Percentiles rank a stretch among this genome's conserved stretches.
These are phyloP conservation scores for Erigeron canadensis DNA, from an alignment of 129 eudicot genomes.

Conservation along the genomic window DNA sequence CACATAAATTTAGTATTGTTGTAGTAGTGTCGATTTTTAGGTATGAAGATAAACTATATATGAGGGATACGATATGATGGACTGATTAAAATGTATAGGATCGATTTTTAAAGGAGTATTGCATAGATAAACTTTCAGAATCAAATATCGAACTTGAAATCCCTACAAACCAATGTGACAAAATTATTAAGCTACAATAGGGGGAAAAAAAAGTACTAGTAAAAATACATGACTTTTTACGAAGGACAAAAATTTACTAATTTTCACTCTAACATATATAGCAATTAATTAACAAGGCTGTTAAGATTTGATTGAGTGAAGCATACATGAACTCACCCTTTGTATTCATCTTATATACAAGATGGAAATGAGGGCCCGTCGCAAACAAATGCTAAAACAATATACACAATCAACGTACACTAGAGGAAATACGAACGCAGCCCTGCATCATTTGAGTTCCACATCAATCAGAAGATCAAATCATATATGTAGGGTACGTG, in stretches of 20 bases:
- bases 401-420: conserved; percentile 60
- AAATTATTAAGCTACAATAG: neutral
- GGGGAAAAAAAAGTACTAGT: neutral
- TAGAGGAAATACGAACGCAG: conserved; percentile 53
- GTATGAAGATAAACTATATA: too few relatives aligned
- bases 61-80: too few relatives aligned
- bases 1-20: too few relatives aligned
- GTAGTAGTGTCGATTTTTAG: too few relatives aligned
- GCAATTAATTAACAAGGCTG: too few relatives aligned
- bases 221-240: neutral
- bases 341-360: conserved; percentile 40
- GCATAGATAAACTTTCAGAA: too few relatives aligned
- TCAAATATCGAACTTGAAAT: too few relatives aligned
- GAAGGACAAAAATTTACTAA: too few relatives aligned
- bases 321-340: neutral
- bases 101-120: too few relatives aligned
- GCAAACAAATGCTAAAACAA: conserved; percentile 69
- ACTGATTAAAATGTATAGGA: too few relatives aligned
- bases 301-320: too few relatives aligned
- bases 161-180: neutral
- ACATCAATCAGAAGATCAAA: neutral
- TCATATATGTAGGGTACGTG: neutral
- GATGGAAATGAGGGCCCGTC: conserved; percentile 63
- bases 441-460: conserved; percentile 45
- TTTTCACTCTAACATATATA: too few relatives aligned